Conservation (phyloP, 163 green algal species). For the Coccomyxa subellipsoidea region DNA sequence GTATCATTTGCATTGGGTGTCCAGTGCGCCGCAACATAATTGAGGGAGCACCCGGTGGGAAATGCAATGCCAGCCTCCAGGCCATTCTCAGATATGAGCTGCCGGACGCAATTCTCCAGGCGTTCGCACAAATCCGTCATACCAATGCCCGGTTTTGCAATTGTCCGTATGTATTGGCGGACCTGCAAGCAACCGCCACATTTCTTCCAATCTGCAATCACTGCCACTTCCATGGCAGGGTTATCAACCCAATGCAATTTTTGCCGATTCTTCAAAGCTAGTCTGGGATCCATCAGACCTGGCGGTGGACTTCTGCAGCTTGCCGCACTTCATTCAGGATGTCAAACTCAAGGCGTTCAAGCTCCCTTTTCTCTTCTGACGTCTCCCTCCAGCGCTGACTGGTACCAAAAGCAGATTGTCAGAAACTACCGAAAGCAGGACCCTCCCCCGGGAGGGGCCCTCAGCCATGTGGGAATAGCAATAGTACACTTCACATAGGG, state of each 20-base stretch:
- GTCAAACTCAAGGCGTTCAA: constrained; percentile 76
- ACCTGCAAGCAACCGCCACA: too few species aligned
- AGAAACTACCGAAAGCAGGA: too few species aligned
- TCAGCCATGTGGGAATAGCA: too few species aligned
- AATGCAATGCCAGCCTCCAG: constrained; percentile 83
- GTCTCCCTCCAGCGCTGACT: constrained; percentile 92
- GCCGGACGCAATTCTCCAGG: constrained; percentile 85
- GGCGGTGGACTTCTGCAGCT: constrained; percentile 93
- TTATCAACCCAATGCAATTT: neutral
- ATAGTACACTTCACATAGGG: neutral
- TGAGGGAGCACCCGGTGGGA: constrained; percentile 86
- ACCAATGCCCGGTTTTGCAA: constrained; percentile 88
- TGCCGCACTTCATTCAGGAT: constrained; percentile 86
- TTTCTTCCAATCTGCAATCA: too few species aligned
- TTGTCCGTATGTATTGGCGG: constrained; percentile 80
- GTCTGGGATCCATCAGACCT: constrained; percentile 44
- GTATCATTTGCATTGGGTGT: constrained; percentile 96
- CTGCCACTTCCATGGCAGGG: neutral
- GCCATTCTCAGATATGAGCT: constrained; percentile 87
- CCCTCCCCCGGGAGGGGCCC: too few species aligned
- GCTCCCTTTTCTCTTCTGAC: constrained; percentile 86
- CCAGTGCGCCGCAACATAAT: constrained; percentile 98
- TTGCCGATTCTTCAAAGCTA: neutral
- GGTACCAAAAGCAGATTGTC: neutral
- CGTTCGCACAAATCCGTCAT: constrained; percentile 92